Conservation (phyloP, 2,329 filamentous ascomycete species). For the Botrytis sinoallii region DNA sequence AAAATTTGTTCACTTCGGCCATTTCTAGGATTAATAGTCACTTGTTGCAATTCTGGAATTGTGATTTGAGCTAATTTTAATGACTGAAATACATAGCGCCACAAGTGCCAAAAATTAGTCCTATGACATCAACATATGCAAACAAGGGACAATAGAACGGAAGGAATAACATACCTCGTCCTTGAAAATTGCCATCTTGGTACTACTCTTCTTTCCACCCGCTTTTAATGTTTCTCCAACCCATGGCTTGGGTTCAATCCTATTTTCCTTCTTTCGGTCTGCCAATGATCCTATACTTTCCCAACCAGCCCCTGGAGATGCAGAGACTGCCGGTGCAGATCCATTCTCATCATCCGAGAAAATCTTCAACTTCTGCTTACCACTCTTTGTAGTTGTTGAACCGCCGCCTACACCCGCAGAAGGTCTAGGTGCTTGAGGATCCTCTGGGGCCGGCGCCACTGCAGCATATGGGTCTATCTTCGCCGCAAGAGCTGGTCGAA, state of each 20-base stretch:
- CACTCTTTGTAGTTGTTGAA: conserved; percentile 56
- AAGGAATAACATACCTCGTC: conserved; percentile 75
- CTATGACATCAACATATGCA: conserved; percentile 83
- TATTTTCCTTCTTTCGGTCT: conserved; percentile 93
- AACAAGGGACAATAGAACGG: conserved; percentile 34
- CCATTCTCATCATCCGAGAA: conserved; percentile 6
- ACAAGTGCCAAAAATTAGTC: conserved; percentile 76
- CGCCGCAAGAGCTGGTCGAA: conserved; percentile 77
- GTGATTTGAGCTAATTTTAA: conserved; percentile 44
- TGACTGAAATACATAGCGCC: conserved; percentile 58
- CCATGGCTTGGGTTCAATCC: conserved; percentile 83
- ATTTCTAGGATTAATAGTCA: conserved; percentile 72
- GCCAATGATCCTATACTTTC: conserved; percentile 53
- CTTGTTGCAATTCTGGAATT: conserved; percentile 66
- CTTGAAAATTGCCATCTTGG: conserved; percentile 91
- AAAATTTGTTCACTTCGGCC: conserved; percentile 84
- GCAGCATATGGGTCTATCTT: conserved; percentile 80
- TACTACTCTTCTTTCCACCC: conserved; percentile 74
- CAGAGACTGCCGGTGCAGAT: not conserved
- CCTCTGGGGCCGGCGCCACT: conserved; percentile 43
- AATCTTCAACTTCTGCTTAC: conserved; percentile 31
- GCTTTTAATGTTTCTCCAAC: conserved; percentile 85
- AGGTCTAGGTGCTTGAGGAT: conserved; percentile 63
- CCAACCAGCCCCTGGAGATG: not conserved
- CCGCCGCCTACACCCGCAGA: conserved; percentile 48